Conservation (phyloP, 129 eudicot genomes). For the Flaveria ramosissima region DNA sequence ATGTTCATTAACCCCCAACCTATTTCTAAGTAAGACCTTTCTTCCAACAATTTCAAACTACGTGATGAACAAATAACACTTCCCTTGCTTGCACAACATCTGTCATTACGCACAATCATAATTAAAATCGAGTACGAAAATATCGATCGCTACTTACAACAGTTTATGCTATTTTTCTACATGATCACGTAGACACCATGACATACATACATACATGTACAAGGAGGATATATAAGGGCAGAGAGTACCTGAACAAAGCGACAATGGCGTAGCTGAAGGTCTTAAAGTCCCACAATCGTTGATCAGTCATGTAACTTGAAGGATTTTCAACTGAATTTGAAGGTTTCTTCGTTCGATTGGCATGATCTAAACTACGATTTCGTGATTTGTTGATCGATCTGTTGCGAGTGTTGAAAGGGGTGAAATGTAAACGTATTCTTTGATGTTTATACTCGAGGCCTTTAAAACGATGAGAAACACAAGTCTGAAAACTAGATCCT, state of each 20-base stretch:
- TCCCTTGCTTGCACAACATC: too few species aligned
- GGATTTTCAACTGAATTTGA: neutral
- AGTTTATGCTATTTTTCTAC: neutral
- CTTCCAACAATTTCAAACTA: neutral
- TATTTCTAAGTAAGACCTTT: too few species aligned
- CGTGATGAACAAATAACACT: neutral
- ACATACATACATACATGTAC: neutral
- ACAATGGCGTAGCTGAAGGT: neutral
- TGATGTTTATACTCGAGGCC: too few species aligned
- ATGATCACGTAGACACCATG: neutral
- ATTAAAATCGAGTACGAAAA: neutral
- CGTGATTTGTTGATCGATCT: neutral
- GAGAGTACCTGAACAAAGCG: neutral
- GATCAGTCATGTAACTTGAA: neutral
- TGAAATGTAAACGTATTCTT: too few species aligned
- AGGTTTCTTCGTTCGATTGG: neutral
- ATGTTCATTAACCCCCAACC: neutral
- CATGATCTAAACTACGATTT: neutral
- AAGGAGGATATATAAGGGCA: neutral
- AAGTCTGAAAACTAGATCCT: too few species aligned
- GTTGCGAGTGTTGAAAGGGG: too few species aligned
- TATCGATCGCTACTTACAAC: neutral
- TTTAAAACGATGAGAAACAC: too few species aligned
- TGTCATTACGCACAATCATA: neutral
- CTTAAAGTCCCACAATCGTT: neutral